These are phyloP conservation scores for Coffea humblotiana DNA, from an alignment of 305 asterid genomes.

Conservation along the genomic window DNA sequence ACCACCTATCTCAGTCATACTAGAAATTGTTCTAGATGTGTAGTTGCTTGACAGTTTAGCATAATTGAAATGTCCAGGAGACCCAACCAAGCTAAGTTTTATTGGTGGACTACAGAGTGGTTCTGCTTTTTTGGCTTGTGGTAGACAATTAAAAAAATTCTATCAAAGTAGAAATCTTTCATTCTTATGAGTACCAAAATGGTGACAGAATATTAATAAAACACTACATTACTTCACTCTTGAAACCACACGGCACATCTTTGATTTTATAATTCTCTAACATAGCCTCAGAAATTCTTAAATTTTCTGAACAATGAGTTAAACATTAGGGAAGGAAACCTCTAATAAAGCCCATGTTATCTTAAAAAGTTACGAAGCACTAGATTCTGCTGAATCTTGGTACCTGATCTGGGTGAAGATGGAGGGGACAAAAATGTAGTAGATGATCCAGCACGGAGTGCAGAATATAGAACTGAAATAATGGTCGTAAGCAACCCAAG, in stretches of 20 bases:
- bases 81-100: not conserved
- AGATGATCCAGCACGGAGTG: slow-evolving; percentile 96
- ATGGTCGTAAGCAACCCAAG: slow-evolving; percentile 95
- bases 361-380: not conserved
- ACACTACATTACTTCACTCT: not conserved
- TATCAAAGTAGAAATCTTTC: not conserved
- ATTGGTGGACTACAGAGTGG: not conserved
- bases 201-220: not conserved
- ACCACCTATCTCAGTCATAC: not conserved
- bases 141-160: not conserved
- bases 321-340: not conserved
- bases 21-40: not conserved
- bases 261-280: not conserved
- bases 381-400: slow-evolving; percentile 5
- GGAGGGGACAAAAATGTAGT: slow-evolving; percentile 93
- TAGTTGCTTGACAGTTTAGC: not conserved
- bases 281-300: not conserved
- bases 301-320: not conserved
- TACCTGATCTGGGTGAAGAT: slow-evolving; percentile 97
- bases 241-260: not conserved
- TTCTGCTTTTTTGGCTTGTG: not conserved
- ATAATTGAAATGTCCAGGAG: not conserved
- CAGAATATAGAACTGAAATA: slow-evolving; percentile 85
- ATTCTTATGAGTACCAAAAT: not conserved
- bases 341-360: not conserved